Base-by-base conservation (phyloP, 2,329 filamentous ascomycete genomes). In the Volutella citrinella region DNA sequence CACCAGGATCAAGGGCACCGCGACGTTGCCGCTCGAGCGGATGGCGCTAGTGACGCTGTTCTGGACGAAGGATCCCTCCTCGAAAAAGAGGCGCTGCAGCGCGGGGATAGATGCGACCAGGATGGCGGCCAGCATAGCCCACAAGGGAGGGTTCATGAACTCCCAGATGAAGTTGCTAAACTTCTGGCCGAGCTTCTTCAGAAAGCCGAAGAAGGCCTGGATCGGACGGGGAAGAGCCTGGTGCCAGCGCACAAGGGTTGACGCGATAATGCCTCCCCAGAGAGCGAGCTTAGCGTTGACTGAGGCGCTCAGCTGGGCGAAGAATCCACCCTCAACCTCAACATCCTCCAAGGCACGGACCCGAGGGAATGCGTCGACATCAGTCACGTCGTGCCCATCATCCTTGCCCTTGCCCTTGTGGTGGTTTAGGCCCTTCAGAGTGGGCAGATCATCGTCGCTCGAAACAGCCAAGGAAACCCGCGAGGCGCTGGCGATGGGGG, bases 71-170 rank as follows among this genome's bases (percentile, higher is more conserved):
- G 89, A 89, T 13, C 87, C 91, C 22, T 89, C 80, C 32, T 82
- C 74, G 64, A 97, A 98, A 68, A 98, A 96, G 13, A 93, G 66
- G 24, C 74, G 70, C 60, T 98, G 91, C 7, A 98, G 74, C 2
- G 69, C 56, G 0, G 93, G 93, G 6, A 96, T 78, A 1, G 89
- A 95, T 4, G 93, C 93, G 6, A 98, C 86, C 31, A 95, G 66
- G 27, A 97, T 82, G n/a, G 93, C 87, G 23, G 82, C 70, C 20
- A 97, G 69, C 93, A 98, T 97, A 19, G 93, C 90, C 89, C 90
- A 97, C 17, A 98, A 80, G 1, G 93, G 93, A 25, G 93, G 91
- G 63, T 97, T 97, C 91, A 98, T 97, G 61, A 96, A 95, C 29
- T 86, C 84, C 85, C 86, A 93, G 10, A 90, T 59, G 32, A 89